Evolutionary conservation across 2,329 filamentous ascomycete species (phyloP), one percentile per base, ranked within the genome.

Genomic region (Aspergillus melleus): DNA sequence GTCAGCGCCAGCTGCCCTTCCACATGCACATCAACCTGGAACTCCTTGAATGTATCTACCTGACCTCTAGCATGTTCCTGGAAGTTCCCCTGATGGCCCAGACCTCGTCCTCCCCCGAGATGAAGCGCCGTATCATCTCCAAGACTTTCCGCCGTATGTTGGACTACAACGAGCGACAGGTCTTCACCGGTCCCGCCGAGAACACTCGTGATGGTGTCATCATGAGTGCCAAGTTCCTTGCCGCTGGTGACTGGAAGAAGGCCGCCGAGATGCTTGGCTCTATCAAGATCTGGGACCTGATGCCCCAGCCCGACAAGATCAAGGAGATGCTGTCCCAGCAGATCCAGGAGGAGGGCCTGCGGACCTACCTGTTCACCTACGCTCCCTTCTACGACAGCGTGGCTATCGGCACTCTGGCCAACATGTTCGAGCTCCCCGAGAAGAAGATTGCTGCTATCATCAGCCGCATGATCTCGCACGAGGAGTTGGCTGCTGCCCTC

Each of bases 1-100:
- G 95, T 76, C 94, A 98, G 81, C 89, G 95, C 71, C 95, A 99
- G 81, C 86, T 99, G 68, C 95, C 95, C 42, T 99, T 99, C 88
- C 95, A 99, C 83, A 97, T 99, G 92, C 95, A 99, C 85, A 99
- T 99, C 84, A 99, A 99, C 84, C 86, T 99, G 55, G 95, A 99
- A 79, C 87, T 99, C 57, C 86, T 99, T 44, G 95, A 99, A 82
- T 98, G 95, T 74, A 94, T 98, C 63, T 99, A 99, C 82, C 86
- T 99, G 61, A 98, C 95, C 54, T 98, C 94, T 83, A 97, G 92
- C 80, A 99, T 99, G 95, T 90, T 99, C 66, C 87, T 99, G 59
- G 95, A 99, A 82, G 98, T 99, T 64, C 95, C 95, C 61, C 88
- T 98, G 51, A 88, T 99, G 68, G 96, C 95, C 52, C 95, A 98